These are phyloP conservation scores for Tephrocybe sp. DNA, from an alignment of 768 basidiomycete genomes.

Conservation along the genomic window DNA sequence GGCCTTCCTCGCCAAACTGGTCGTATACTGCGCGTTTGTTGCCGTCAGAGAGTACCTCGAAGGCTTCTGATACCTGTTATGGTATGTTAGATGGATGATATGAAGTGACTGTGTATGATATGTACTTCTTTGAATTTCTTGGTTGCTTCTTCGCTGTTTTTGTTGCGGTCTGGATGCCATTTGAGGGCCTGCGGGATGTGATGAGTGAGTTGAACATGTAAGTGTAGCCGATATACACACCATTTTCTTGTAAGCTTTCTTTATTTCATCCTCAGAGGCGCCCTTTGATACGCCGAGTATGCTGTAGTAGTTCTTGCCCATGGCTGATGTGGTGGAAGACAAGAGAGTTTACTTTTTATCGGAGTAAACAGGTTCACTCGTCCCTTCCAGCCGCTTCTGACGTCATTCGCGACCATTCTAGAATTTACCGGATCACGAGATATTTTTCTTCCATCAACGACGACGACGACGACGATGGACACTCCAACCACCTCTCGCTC, in stretches of 20 bases:
- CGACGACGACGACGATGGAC: constrained; percentile 1
- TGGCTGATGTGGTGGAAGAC: too few relatives aligned
- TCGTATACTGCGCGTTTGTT: constrained; percentile 86
- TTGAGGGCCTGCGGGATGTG: constrained; percentile 66
- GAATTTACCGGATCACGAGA: neutral
- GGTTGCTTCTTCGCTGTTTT: constrained; percentile 79
- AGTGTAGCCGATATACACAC: constrained; percentile 32
- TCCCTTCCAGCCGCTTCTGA: constrained; percentile 17
- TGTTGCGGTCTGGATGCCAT: constrained; percentile 94
- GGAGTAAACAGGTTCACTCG: constrained; percentile 14
- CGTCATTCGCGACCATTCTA: constrained; percentile 19
- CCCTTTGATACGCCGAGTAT: constrained; percentile 68
- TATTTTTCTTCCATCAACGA: too few relatives aligned
- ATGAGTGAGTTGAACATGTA: constrained; percentile 3
- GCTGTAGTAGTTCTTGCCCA: constrained; percentile 91
- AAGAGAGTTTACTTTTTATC: too few relatives aligned
- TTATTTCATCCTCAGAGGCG: constrained; percentile 84
- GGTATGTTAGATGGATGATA: too few relatives aligned
- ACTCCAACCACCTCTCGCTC: constrained; percentile 6
- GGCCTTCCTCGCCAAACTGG: constrained; percentile 92
- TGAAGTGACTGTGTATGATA: too few relatives aligned
- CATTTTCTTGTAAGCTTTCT: constrained; percentile 95
- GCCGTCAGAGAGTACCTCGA: constrained; percentile 89
- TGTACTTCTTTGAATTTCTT: constrained; percentile 89
- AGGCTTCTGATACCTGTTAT: constrained; percentile 86